Evolutionary conservation across 139 green algal genomes (phyloP), one percentile per base, ranked within the genome.

Genomic region (Asterochloris sp.): DNA sequence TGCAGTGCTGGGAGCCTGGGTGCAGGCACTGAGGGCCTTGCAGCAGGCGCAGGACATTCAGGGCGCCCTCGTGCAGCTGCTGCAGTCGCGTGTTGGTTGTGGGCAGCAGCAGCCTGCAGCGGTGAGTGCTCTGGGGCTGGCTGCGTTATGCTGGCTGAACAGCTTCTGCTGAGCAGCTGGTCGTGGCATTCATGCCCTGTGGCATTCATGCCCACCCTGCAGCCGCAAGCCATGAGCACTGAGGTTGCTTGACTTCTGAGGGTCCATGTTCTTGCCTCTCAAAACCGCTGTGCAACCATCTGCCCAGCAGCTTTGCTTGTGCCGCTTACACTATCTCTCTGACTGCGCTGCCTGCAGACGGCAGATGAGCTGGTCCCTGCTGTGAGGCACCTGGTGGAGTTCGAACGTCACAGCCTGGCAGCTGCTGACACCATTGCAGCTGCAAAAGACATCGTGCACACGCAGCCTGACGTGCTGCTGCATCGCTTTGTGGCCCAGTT

Each of bases 401-500:
- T 69, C 27, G 83, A 90, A 76, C 76, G 63, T 27, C 54, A 63
- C 28, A 83, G 82, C 11, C 28, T 81, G 26, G 80, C 79, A 17
- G 78, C 83, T 10, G 78, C 73, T 24, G 82, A 90, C 62, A 82
- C 82, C 66, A 62, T 89, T 17, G 77, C 77, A 24, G 84, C 84
- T 12, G 89, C 89, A 16, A n/a, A 83, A 68, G 24, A 28, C 17
- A 28, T 85, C n/a, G 64, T 91, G 73, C 17, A 76, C 27, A 26
- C 66, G 26, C 14, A 88, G 10, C 85, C 88, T 10, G 79, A 91
- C 13, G 78, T 69, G 66, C 86, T 91, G 76, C 80, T 92, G 84
- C 82, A 86, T 29, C 83, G 73, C 79, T 78, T 92, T 13, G 88
- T 92, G 28, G 78, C 76, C 11, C 89, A 91, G 62, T 91, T 91